Base-by-base conservation (phyloP, 495 filamentous ascomycete genomes). In the Glutinoglossum americanum region DNA sequence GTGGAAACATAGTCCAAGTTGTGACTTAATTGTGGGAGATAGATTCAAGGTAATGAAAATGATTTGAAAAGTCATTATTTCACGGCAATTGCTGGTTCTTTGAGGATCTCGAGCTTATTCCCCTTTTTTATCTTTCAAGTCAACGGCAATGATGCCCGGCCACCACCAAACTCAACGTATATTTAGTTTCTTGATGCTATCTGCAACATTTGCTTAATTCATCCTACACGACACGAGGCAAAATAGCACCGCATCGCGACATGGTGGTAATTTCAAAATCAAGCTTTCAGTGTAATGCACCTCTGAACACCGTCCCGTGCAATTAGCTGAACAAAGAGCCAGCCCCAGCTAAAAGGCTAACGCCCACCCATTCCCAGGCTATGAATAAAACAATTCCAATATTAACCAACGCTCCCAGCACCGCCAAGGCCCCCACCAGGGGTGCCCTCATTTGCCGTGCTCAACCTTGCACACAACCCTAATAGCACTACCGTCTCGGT, bases 401-500 rank as follows among this genome's bases (percentile, higher is more conserved):
- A 45, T 21, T 23, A 45, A n/a, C 17, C 41, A 45, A 10, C 41
- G n/a, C 19, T 45, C n/a, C 30, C 54, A 21, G n/a, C 54, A 2
- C 28, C 54, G 10, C 54, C 54, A 39, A 37, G 10, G 33, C 28
- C 28, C 15, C 54, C 54, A 26, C 54, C 33, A 44, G 54, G 54
- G 6, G 26, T 76, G 30, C 83, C 83, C 61, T 86, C 82, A 57
- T 79, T 84, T 37, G 83, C 85, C 44, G 80, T 84, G 59, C 82
- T 84, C 64, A 89, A 64, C 60, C 85, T 67, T 28, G 86, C 85
- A 67, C 86, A 89, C 6, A 98, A 73, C 58, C 90, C 85, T 58
- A 95, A 69, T 59, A 97, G 71, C 26, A 94, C 92, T 30, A 96
- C 92, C 61, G 92, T 97, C 71, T 98, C 92, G 1, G 92, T 98